Conservation (phyloP, 192 early-diverging fungal genomes). For the Lunasporangiospora selenospora region DNA sequence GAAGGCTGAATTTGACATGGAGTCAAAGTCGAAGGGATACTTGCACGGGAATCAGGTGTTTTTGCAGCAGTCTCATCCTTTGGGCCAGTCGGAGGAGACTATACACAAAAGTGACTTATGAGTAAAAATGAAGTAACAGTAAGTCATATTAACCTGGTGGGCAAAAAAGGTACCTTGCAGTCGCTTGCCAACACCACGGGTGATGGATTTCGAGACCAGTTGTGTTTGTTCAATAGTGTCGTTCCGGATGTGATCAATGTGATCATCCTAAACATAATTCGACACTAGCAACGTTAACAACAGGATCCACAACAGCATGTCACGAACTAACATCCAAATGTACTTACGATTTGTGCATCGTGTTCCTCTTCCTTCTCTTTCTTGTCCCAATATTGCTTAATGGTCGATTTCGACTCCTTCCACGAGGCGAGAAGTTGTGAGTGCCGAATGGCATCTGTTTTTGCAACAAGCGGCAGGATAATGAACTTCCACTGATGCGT, state of each 20-base stretch:
- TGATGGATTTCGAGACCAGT: conserved; percentile 2
- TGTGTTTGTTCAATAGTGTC: conserved; percentile 14
- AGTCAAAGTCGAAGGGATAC: no score
- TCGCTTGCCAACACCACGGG: conserved; percentile 5
- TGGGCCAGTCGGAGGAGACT: no score
- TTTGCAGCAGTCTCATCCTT: no score
- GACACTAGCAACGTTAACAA: no score
- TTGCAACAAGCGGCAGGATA: conserved; percentile 9
- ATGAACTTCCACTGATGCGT: conserved; percentile 9
- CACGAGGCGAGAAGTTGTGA: conserved; percentile 1
- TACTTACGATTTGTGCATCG: conserved; percentile 11
- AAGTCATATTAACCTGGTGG: no score
- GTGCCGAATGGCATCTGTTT: conserved; percentile 2
- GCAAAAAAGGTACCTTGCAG: conserved; percentile 21
- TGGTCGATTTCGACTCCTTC: conserved; percentile 5
- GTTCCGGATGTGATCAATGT: conserved; percentile 6
- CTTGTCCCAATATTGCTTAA: conserved; percentile 5
- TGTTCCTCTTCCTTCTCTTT: conserved; percentile 4
- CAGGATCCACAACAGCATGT: no score
- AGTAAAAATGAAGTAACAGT: no score
- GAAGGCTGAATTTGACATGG: no score
- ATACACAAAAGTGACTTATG: no score
- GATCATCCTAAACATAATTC: conserved; percentile 7
- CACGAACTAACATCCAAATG: no score
- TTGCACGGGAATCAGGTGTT: no score